These are phyloP conservation scores for Schizosaccharomyces octosporus DNA, from an alignment of 805 yeast genomes.

Conservation along the genomic window DNA sequence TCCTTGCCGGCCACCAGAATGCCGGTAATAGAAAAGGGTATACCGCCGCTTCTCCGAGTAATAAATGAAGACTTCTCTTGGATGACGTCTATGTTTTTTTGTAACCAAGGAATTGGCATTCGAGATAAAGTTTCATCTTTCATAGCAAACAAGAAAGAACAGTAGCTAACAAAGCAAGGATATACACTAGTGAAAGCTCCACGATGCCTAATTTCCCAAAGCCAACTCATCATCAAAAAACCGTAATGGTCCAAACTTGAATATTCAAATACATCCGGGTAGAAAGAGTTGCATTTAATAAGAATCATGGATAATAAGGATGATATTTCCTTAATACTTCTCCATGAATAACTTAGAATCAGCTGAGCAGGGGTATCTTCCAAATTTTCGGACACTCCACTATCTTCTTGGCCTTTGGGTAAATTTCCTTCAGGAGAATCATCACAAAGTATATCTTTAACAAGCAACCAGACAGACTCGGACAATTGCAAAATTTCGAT, in stretches of 20 bases:
- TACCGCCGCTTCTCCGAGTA: conserved; percentile 78
- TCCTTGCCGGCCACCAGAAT: conserved; percentile 30
- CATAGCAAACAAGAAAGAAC: conserved; percentile 19
- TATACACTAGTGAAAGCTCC: conserved; percentile 81
- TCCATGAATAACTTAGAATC: conserved; percentile 51
- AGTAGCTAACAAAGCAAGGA: conserved; percentile 50
- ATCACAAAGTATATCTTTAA: conserved; percentile 28
- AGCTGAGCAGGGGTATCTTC: conserved; percentile 15
- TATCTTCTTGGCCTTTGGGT: conserved; percentile 15
- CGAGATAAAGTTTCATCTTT: conserved; percentile 6
- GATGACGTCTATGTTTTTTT: conserved; percentile 27
- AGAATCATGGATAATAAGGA: conserved; percentile 26
- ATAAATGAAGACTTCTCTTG: conserved; percentile 39
- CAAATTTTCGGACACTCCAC: conserved; percentile 9
- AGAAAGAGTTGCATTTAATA: conserved; percentile 9
- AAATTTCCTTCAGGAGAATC: conserved; percentile 50
- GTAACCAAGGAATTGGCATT: conserved; percentile 34
- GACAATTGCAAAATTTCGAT: conserved; percentile 7
- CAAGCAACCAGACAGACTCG: conserved; percentile 20
- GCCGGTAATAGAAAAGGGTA: conserved; percentile 59
- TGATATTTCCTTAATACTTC: conserved; percentile 57
- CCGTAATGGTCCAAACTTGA: conserved; percentile 20
- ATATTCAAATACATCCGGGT: conserved; percentile 9
- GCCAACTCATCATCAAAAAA: conserved; percentile 33
- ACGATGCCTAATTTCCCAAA: conserved; percentile 55